These are phyloP conservation scores for Tylopilus vinaceipallidus DNA, from an alignment of 768 basidiomycete species.

Conservation along the genomic window DNA sequence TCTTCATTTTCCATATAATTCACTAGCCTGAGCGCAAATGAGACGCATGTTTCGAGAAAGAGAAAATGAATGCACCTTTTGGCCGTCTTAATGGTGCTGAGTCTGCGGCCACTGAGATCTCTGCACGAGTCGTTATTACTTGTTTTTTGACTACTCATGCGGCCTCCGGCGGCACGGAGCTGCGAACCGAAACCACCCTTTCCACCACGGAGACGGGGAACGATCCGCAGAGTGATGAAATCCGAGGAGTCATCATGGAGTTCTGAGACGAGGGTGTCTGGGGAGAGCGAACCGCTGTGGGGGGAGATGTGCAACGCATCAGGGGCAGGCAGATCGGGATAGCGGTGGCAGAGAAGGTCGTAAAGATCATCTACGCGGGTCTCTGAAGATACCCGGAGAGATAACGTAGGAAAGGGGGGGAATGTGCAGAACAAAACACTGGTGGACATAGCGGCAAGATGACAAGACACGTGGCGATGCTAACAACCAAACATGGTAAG, in stretches of 20 bases:
- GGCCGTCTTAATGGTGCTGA: constrained; percentile 95
- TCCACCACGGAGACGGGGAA: constrained; percentile 77
- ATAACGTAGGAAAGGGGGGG: constrained; percentile 56
- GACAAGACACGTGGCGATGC: background rate
- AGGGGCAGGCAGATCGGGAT: constrained; percentile 45
- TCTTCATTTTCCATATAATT: constrained; percentile 86
- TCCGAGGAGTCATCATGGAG: constrained; percentile 31
- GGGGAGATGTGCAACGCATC: constrained; percentile 42
- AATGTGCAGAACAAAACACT: constrained; percentile 60
- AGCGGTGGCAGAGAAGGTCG: constrained; percentile 43
- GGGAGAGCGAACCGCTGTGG: constrained; percentile 34
- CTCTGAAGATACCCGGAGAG: constrained; percentile 43
- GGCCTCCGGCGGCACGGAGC: constrained; percentile 92
- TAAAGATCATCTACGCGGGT: constrained; percentile 42
- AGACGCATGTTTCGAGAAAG: background rate
- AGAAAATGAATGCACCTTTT: constrained; percentile 63
- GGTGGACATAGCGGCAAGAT: constrained; percentile 39
- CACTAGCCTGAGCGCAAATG: constrained; percentile 53
- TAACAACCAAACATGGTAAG: constrained; percentile 10
- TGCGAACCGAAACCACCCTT: constrained; percentile 98
- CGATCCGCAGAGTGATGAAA: constrained; percentile 69
- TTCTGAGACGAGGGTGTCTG: constrained; percentile 35
- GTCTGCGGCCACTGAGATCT: constrained; percentile 83
- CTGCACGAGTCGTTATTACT: constrained; percentile 94
- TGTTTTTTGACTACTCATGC: constrained; percentile 96